Conservation (phyloP, 225 moss, liverwort and hornwort genomes). For the Pseudoscleropodium purum region DNA sequence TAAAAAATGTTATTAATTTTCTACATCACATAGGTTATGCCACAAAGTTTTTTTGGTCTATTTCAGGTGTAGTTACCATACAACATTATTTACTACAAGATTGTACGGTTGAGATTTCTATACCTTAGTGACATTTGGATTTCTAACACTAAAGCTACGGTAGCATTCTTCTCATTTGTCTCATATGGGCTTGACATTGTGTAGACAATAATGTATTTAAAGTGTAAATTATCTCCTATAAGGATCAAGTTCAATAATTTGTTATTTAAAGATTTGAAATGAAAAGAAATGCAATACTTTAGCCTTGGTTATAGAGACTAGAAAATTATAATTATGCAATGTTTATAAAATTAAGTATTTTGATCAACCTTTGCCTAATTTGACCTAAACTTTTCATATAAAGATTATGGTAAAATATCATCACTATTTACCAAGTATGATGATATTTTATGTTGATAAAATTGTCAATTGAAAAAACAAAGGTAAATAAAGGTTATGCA, state of each 20-base stretch:
- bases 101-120: too few species aligned
- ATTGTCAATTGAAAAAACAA: background rate
- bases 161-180: too few species aligned
- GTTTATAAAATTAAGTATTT: background rate
- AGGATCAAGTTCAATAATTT: background rate
- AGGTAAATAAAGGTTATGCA: background rate
- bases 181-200: rapidly evolving
- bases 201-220: rapidly evolving
- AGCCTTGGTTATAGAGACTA: background rate
- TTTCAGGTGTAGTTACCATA: too few species aligned
- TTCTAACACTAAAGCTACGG: too few species aligned
- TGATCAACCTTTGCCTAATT: background rate
- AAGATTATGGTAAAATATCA: background rate
- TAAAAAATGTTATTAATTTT: too few species aligned
- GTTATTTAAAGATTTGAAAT: background rate
- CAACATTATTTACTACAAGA: too few species aligned
- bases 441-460: background rate
- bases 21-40: too few species aligned
- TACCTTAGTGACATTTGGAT: too few species aligned
- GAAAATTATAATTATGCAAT: background rate
- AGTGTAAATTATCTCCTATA: background rate
- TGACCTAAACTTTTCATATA: background rate
- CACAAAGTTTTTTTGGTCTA: too few species aligned
- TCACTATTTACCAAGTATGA: too few species aligned
- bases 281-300: background rate